These are phyloP conservation scores for Pharnaceum exiguum DNA, from an alignment of 148 eudicot genomes.

Conservation along the genomic window DNA sequence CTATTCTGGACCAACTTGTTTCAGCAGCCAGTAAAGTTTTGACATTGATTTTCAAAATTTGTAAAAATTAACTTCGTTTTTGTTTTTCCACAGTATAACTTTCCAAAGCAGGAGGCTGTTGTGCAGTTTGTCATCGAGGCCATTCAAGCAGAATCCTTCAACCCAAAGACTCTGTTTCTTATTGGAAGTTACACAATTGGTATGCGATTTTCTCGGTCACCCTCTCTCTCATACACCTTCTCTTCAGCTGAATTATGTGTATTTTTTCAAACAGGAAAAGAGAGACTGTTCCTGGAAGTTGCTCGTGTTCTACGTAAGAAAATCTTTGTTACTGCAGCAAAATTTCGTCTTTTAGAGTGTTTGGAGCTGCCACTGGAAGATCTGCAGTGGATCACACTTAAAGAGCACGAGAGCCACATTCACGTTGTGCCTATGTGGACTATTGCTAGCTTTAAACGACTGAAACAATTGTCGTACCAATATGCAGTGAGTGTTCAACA, in stretches of 20 bases:
- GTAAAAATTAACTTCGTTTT: conserved; percentile 8
- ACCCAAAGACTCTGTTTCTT: conserved; percentile 80
- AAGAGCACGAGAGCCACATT: conserved; percentile 82
- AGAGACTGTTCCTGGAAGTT: conserved; percentile 82
- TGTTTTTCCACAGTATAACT: conserved; percentile 70
- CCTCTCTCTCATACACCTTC: neutral
- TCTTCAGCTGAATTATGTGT: neutral
- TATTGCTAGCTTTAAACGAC: conserved; percentile 84
- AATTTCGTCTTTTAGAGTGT: conserved; percentile 78
- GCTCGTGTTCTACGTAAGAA: conserved; percentile 74
- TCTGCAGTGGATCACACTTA: conserved; percentile 74
- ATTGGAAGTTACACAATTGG: conserved; percentile 97
- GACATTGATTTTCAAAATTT: neutral
- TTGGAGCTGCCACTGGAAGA: conserved; percentile 69
- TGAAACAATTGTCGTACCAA: conserved; percentile 65
- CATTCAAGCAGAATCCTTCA: conserved; percentile 94
- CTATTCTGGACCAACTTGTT: no score
- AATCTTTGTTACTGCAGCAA: conserved; percentile 68
- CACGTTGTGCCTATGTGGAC: conserved; percentile 98
- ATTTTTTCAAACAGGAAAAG: conserved; percentile 56
- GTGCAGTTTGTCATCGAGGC: conserved; percentile 92
- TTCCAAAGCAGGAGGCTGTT: conserved; percentile 90
- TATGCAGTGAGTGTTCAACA: conserved; percentile 54
- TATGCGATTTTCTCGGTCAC: conserved; percentile 26
- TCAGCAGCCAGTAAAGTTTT: no score